A percentile compares a stretch with the other conserved stretches of the same genome.
phyloP scores from a whole-genome alignment of 1,139 yeast species.

The Groenewaldozyma sp. region DNA sequence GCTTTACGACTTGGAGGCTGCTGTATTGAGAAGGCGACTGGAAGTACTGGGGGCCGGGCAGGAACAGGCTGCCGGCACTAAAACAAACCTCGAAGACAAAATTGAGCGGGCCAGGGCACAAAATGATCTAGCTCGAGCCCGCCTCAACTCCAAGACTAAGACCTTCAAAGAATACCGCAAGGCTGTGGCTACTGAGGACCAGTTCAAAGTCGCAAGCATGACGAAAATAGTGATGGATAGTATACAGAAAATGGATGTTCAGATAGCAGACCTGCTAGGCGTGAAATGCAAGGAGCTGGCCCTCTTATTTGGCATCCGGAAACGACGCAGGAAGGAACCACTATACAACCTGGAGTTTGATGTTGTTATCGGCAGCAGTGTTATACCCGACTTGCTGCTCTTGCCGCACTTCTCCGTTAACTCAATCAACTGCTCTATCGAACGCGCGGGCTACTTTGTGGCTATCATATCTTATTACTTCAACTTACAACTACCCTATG shows the following conservation, averaged over 20 bases:
- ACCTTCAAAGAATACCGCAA: slow-evolving; percentile 3
- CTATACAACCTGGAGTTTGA: slow-evolving; percentile 9
- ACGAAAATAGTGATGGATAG: slow-evolving; percentile 4
- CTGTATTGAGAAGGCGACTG: not conserved
- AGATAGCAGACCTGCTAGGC: slow-evolving; percentile 6
- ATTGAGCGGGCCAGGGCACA: slow-evolving; percentile 6
- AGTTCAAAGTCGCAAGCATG: not conserved
- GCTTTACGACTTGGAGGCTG: not conserved
- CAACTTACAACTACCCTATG: slow-evolving; percentile 27
- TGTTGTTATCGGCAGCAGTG: slow-evolving; percentile 20
- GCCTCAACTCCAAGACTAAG: slow-evolving; percentile 4
- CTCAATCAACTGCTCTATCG: slow-evolving; percentile 26
- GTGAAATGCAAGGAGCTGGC: slow-evolving; percentile 11
- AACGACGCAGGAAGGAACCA: slow-evolving; percentile 9
- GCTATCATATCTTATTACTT: slow-evolving; percentile 27
- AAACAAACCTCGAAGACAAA: slow-evolving; percentile 4
- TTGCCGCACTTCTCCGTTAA: slow-evolving; percentile 24
- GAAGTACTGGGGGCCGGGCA: not conserved
- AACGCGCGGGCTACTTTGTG: slow-evolving; percentile 25
- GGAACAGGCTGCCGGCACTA: slow-evolving; percentile 4
- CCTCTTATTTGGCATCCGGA: slow-evolving; percentile 13
- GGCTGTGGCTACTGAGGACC: slow-evolving; percentile 5
- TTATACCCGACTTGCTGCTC: slow-evolving; percentile 26
- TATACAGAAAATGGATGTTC: not conserved
- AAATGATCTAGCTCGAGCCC: slow-evolving; percentile 6